These are phyloP conservation scores for Aspergillus hiratsukae DNA, from an alignment of 2,329 filamentous ascomycete species.

Conservation along the genomic window DNA sequence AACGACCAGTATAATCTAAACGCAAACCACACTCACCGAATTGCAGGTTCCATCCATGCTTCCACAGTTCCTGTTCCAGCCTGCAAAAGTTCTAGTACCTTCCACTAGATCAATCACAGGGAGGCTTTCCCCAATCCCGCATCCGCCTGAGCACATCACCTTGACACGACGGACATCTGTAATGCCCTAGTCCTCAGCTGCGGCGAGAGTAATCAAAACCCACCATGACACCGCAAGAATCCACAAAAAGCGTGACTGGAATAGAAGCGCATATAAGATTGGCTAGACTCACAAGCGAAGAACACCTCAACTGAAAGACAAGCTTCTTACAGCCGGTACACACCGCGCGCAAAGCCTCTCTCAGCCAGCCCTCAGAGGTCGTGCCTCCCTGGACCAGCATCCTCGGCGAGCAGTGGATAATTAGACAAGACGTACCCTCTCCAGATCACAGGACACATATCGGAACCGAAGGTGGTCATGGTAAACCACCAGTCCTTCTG, in stretches of 20 bases:
- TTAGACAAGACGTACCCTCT: conserved; percentile 36
- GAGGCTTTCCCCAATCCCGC: too few relatives aligned
- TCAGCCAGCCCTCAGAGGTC: conserved; percentile 16
- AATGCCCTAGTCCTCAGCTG: not conserved
- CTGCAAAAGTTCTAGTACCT: too few relatives aligned
- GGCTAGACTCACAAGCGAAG: conserved; percentile 22
- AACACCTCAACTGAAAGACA: not conserved
- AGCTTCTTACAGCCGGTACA: conserved; percentile 8
- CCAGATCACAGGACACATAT: conserved; percentile 22
- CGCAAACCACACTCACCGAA: too few relatives aligned
- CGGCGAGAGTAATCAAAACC: conserved; percentile 35
- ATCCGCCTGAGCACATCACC: not conserved
- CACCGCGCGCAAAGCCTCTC: conserved; percentile 9
- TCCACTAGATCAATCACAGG: too few relatives aligned
- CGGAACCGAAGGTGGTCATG: conserved; percentile 22
- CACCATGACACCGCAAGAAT: conserved; percentile 30
- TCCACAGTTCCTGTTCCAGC: too few relatives aligned
- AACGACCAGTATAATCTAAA: too few relatives aligned
- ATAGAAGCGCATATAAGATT: conserved; percentile 34
- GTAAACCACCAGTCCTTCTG: conserved; percentile 35
- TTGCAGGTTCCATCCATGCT: too few relatives aligned
- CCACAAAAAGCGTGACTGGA: conserved; percentile 35
- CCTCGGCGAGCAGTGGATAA: conserved; percentile 31
- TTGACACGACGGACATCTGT: not conserved
- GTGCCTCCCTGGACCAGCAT: conserved; percentile 24